Percentiles rank a stretch among this genome's conserved stretches.
phyloP scores from a whole-genome alignment of 495 filamentous ascomycete species.

The Apiosordaria backusii region DNA sequence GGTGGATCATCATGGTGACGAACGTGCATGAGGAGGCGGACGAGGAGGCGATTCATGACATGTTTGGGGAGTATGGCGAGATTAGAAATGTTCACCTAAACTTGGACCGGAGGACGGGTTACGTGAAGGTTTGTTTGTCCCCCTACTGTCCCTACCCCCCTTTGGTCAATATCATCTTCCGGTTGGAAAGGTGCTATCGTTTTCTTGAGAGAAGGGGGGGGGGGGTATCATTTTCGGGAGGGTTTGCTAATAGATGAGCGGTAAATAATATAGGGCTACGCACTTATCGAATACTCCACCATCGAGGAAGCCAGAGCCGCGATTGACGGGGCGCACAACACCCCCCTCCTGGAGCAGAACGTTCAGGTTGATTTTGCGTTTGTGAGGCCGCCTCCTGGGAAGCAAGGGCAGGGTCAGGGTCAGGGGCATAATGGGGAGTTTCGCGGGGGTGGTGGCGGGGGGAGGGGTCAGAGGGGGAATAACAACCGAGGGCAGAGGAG shows the following conservation, averaged over 20 bases:
- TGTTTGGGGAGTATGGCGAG: constrained; percentile 93
- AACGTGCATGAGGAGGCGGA: constrained; percentile 97
- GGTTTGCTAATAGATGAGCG: background rate
- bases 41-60: constrained; percentile 91
- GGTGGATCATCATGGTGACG: constrained; percentile 95
- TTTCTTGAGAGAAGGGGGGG: background rate
- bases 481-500: constrained; percentile 37
- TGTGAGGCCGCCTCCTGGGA: constrained; percentile 80
- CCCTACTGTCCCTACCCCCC: constrained; percentile 1
- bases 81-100: constrained; percentile 97
- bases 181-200: background rate
- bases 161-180: no score
- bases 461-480: constrained; percentile 38
- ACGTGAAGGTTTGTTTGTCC: constrained; percentile 75
- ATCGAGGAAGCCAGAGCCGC: constrained; percentile 79
- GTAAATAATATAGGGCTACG: constrained; percentile 68
- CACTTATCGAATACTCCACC: constrained; percentile 88
- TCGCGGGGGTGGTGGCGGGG: constrained; percentile 35
- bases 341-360: constrained; percentile 88
- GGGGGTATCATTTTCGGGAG: background rate
- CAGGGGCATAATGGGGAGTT: background rate
- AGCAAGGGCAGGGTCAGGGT: constrained; percentile 50
- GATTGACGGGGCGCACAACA: constrained; percentile 76
- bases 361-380: constrained; percentile 94
- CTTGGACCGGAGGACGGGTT: constrained; percentile 90